These are phyloP conservation scores for Ceratobasidium sp. DNA, from an alignment of 1,284 basidiomycete genomes.

Conservation along the genomic window DNA sequence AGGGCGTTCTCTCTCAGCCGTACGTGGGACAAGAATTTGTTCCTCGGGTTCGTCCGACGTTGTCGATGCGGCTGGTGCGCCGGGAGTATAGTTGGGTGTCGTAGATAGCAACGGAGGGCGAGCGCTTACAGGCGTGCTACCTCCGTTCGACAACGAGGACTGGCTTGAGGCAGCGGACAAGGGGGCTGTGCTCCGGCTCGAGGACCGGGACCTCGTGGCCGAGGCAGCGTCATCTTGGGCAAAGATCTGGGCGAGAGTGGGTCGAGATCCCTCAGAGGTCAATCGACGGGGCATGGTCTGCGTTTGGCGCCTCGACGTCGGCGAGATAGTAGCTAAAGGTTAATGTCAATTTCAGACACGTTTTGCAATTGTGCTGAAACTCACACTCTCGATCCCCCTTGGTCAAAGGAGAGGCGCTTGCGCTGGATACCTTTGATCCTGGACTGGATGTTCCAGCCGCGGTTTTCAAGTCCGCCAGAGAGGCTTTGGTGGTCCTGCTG, in stretches of 20 bases:
- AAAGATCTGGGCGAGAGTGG: conserved; percentile 19
- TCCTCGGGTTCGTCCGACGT: conserved; percentile 18
- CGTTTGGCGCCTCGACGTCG: conserved; percentile 17
- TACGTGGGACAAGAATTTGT: background rate
- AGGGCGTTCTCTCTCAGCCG: conserved; percentile 11
- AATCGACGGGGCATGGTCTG: conserved; percentile 36
- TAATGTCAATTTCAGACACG: background rate
- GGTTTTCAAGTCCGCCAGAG: background rate
- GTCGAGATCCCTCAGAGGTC: conserved; percentile 11
- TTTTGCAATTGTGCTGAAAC: background rate
- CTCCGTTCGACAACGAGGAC: background rate
- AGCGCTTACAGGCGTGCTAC: conserved; percentile 1
- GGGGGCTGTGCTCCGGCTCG: conserved; percentile 15
- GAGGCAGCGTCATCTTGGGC: conserved; percentile 28
- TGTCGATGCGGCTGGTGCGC: background rate
- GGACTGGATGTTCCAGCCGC: background rate
- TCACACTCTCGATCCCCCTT: conserved; percentile 19
- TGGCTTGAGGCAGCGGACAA: background rate
- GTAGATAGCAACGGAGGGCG: conserved; percentile 8
- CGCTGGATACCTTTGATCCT: background rate
- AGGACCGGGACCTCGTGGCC: conserved; percentile 5
- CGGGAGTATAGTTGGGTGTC: conserved; percentile 25
- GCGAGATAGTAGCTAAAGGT: conserved; percentile 16
- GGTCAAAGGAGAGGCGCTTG: background rate
- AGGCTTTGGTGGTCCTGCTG: background rate